Evolutionary conservation across 2,329 filamentous ascomycete species (phyloP).

Genomic region (Calonectria pseudoreteaudii): DNA sequence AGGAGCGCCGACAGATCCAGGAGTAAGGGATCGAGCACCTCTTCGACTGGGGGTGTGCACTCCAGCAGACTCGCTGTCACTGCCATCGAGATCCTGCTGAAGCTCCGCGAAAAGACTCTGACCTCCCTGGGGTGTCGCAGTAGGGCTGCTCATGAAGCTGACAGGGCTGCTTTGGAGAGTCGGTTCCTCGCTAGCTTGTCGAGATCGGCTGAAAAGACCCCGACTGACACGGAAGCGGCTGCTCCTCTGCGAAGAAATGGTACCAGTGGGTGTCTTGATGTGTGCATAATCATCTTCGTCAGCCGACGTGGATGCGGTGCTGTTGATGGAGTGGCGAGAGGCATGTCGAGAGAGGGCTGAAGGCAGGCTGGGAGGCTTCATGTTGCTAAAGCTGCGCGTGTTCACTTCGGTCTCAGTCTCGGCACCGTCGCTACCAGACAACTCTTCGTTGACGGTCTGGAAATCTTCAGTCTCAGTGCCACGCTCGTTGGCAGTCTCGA

Average conservation of each 20-base stretch:
- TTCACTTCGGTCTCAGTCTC: slow-evolving; percentile 91
- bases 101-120: slow-evolving; percentile 95
- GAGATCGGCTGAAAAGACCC: slow-evolving; percentile 67
- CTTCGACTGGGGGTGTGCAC: slow-evolving; percentile 67
- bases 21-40: slow-evolving; percentile 60
- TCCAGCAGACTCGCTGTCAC: slow-evolving; percentile 76
- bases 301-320: slow-evolving; percentile 88
- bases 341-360: slow-evolving; percentile 53
- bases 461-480: slow-evolving; percentile 93
- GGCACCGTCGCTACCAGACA: slow-evolving; percentile 79
- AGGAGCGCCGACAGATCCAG: slow-evolving; percentile 58
- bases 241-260: slow-evolving; percentile 72
- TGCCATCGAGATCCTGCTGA: slow-evolving; percentile 77
- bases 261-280: slow-evolving; percentile 70
- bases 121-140: slow-evolving; percentile 62
- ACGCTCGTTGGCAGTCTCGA: slow-evolving; percentile 80
- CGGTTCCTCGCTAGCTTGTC: slow-evolving; percentile 71
- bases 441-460: slow-evolving; percentile 89
- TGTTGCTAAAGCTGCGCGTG: slow-evolving; percentile 56
- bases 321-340: slow-evolving; percentile 79
- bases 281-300: slow-evolving; percentile 74
- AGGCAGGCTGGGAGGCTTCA: slow-evolving; percentile 56
- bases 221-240: slow-evolving; percentile 78
- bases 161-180: slow-evolving; percentile 69
- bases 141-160: slow-evolving; percentile 64